Base-by-base conservation (phyloP, 2,329 filamentous ascomycete genomes). In the Aspergillus texensis region DNA sequence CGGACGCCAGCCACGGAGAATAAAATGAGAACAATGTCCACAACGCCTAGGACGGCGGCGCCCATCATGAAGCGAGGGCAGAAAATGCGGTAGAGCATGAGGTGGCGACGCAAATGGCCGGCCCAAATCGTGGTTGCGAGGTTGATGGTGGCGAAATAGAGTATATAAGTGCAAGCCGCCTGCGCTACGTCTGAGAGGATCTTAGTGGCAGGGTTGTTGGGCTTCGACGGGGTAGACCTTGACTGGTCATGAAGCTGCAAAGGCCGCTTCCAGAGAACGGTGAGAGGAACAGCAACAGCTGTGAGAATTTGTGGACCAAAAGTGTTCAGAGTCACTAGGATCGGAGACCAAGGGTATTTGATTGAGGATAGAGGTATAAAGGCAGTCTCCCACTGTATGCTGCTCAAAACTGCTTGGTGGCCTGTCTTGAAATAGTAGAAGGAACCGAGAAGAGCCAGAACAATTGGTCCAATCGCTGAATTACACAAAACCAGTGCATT, bases 381-480 rank as follows among this genome's bases (percentile, higher is more conserved):
- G 3, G 93, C 94, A 24, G 88, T 87, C 80, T 99, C 95, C 95
- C 95, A 99, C 75, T 99, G 95, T 73, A 99, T 94, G 68, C 89
- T 92, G 69, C 89, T 86, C 28, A 97, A 85, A 0, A 89, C 91
- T 14, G 94, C 94, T 79, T 98, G 94, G 78, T 99, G 95, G 65
- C 95, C 95, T 0, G 95, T 99, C 75, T 96, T 97, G 87, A 99
- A 99, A 83, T 89, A 99, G 82, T 97, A 90, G 79, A 94, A 96
- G 72, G 91, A 93, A 64, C 94, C 95, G 0, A 99, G 87, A n/a
- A 98, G 81, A 12, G 89, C 94, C 30, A 98, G 86, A 66, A 96
- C 85, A 45, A 95, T 82, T 24, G 95, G 94, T 0, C 93, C 94
- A 70, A 98, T 91, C 8, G 93, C 84, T 0, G 78, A 79, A 65